phyloP scores from a whole-genome alignment of 139 green algal genomes.

The Chlamydomonas incerta region DNA sequence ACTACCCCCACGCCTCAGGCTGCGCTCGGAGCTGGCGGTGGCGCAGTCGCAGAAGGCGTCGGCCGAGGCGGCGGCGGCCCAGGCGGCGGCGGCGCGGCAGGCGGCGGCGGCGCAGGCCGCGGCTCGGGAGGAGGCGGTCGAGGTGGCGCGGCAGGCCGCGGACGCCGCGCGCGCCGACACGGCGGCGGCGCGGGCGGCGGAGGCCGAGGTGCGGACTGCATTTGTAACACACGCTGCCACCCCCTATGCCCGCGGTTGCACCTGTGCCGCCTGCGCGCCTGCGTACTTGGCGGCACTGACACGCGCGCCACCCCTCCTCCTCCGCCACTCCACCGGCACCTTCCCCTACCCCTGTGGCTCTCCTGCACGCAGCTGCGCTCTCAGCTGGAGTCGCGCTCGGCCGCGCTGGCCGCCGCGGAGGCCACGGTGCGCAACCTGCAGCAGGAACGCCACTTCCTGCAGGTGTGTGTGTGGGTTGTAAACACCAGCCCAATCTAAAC shows the following conservation, averaged over 20 bases:
- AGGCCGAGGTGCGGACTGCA: not conserved
- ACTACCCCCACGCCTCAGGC: not conserved
- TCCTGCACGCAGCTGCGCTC: not conserved
- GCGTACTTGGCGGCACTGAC: too few species aligned
- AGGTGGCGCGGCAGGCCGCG: not conserved
- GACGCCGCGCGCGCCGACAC: not conserved
- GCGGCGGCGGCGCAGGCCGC: not conserved
- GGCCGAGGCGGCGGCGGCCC: not conserved
- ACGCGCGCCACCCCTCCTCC: too few species aligned
- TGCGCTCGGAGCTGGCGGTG: not conserved
- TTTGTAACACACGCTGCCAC: too few species aligned
- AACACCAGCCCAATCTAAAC: too few species aligned
- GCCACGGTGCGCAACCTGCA: not conserved
- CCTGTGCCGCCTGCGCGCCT: not conserved
- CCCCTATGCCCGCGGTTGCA: too few species aligned
- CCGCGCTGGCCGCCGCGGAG: not conserved
- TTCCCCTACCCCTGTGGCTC: too few species aligned
- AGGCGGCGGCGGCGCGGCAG: not conserved
- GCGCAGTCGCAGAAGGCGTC: not conserved
- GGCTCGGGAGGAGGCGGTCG: not conserved
- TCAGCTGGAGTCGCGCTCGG: not conserved
- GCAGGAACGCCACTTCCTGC: not conserved
- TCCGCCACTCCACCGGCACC: too few species aligned
- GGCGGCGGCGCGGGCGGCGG: not conserved
- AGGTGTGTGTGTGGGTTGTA: not conserved